Conservation (phyloP, 2,329 filamentous ascomycete species). For the Trichoderma semiorbis region DNA sequence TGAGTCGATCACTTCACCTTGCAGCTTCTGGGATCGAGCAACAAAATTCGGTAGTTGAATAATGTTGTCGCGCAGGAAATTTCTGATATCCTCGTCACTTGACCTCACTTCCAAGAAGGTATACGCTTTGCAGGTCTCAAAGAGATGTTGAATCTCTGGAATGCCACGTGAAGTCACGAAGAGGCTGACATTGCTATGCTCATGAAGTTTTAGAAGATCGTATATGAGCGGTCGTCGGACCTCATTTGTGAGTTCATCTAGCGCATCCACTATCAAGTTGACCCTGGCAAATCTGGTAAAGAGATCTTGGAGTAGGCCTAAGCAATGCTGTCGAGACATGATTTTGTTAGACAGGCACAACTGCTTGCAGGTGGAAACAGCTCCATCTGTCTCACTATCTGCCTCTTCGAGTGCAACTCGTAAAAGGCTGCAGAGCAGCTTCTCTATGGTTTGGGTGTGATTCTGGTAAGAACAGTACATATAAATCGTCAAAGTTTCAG, state of each 20-base stretch:
- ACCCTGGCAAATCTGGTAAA: not conserved
- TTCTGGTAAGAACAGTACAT: not conserved
- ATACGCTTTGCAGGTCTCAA: fast-evolving
- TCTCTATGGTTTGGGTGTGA: not conserved
- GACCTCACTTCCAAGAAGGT: not conserved
- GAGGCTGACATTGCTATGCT: not conserved
- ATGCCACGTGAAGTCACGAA: not conserved
- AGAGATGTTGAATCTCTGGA: not conserved
- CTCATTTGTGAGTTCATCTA: not conserved
- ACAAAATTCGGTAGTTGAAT: not conserved
- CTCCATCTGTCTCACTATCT: not conserved
- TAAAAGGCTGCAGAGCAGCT: not conserved
- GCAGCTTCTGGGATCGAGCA: not conserved
- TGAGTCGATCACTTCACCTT: not conserved
- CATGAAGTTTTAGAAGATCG: not conserved
- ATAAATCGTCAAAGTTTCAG: not conserved
- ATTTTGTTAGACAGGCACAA: not conserved
- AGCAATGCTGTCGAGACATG: not conserved
- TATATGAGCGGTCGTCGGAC: not conserved
- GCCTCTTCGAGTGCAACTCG: not conserved
- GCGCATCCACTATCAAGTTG: not conserved
- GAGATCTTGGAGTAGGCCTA: not conserved
- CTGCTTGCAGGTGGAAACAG: not conserved
- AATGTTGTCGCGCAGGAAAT: not conserved
- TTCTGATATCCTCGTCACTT: not conserved